Evolutionary conservation across 305 asterid species (phyloP), one percentile per base, ranked within the genome.

Genomic region (Solanum chacoense): DNA sequence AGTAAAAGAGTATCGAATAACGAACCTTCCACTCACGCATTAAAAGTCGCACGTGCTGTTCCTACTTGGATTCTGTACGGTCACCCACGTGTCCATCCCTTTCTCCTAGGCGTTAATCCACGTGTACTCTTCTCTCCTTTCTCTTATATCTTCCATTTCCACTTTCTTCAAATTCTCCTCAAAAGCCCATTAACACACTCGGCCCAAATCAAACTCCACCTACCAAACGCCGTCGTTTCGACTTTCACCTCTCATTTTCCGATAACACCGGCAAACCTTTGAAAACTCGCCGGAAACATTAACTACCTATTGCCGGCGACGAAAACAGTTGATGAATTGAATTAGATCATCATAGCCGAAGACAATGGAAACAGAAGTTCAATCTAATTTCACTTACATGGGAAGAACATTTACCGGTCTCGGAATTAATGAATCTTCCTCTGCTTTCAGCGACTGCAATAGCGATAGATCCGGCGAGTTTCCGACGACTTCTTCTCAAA

Each of bases 401-500:
- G 98, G 98, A 11, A 92, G 94, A 13, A 87, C 90, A 34, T 93
- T 95, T 92, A 91, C 90, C 91, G 94, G 93, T 88, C 76, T 94
- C 72, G 87, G 85, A 87, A 87, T 93, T 88, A 89, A 90, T 67
- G 93, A 91, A 31, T 90, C 91, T 81, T 92, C 96, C 36, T 94
- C 98, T 72, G 98, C 99, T 90, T 97, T 97, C 91, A 96, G 99
- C 89, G 99, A 97, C 87, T 97, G 99, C 88, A 93, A 94, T 93
- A 95, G 98, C 89, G 99, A 97, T 83, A 91, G 95, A 94, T 97
- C 99, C 95, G 96, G 98, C 87, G 99, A 97, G 91, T 96, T 96
- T 88, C 93, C 94, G 42, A 91, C 97, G 69, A 71, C 98, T 0
- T 93, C 98, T 6, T 92, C 98, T 1, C 93, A 94, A 88, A 95